phyloP scores from a whole-genome alignment of 129 eudicot species.

The Arctium minus region DNA sequence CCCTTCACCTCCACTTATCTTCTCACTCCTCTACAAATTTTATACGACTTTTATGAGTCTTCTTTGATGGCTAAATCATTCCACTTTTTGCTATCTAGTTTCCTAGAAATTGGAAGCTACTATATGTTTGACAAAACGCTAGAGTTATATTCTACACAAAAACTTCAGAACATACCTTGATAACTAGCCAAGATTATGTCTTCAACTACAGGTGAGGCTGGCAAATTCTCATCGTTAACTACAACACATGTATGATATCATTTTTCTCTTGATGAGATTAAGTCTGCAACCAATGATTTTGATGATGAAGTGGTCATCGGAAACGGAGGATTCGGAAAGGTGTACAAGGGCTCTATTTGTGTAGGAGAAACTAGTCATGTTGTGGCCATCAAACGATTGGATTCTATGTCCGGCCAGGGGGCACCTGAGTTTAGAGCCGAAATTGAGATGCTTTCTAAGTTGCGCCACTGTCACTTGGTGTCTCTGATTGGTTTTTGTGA shows the following conservation, averaged over 20 bases:
- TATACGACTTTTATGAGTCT: no score
- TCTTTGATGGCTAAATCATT: no score
- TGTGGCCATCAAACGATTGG: constrained; percentile 1
- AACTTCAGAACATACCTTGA: no score
- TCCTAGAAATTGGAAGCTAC: no score
- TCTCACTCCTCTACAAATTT: no score
- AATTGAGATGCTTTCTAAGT: constrained; percentile 4
- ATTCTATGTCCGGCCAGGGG: not conserved
- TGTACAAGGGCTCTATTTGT: not conserved
- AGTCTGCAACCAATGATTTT: constrained; percentile 11
- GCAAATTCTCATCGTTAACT: not conserved
- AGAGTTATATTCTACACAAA: no score
- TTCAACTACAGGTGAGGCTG: not conserved
- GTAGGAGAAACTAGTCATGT: not conserved
- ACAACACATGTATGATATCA: constrained; percentile 8
- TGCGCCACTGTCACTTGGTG: constrained; percentile 17
- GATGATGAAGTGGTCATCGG: constrained; percentile 1
- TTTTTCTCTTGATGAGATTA: constrained; percentile 17
- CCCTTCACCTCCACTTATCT: no score
- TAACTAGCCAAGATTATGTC: not conserved
- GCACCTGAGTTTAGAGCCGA: not conserved
- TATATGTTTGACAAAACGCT: no score
- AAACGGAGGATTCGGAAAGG: constrained; percentile 11
- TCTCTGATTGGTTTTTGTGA: constrained; percentile 13
- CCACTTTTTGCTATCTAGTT: no score